phyloP scores from a whole-genome alignment of 345 rosid genomes.

The Dovyalis caffra region DNA sequence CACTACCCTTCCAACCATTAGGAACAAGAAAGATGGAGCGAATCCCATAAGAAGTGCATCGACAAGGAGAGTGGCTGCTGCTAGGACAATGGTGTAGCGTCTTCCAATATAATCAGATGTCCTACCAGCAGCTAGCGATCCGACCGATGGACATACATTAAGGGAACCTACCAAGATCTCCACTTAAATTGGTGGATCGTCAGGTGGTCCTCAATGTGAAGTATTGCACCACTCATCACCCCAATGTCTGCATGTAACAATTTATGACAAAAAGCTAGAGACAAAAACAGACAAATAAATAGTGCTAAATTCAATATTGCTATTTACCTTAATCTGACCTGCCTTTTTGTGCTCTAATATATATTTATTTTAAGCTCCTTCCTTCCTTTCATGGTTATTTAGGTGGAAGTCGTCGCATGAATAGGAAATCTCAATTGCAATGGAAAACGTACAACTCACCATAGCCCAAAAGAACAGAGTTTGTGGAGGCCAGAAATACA shows the following conservation, averaged over 20 bases:
- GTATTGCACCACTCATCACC: too few species aligned
- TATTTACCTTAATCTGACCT: not conserved
- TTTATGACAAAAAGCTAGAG: not conserved
- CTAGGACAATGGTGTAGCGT: slow-evolving; percentile 62
- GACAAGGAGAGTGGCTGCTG: slow-evolving; percentile 50
- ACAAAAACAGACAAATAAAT: too few species aligned
- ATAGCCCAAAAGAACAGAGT: slow-evolving; percentile 60
- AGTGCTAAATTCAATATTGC: not conserved
- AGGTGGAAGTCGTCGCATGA: not conserved
- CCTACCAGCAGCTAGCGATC: slow-evolving; percentile 60
- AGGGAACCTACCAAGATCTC: slow-evolving; percentile 61
- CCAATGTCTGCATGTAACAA: too few species aligned
- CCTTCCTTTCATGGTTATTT: not conserved
- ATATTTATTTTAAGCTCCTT: not conserved
- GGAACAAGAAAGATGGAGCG: slow-evolving; percentile 52
- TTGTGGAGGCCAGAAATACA: slow-evolving; percentile 67
- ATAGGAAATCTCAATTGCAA: not conserved
- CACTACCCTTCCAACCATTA: slow-evolving; percentile 56
- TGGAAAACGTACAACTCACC: slow-evolving; percentile 34
- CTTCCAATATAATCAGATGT: slow-evolving; percentile 72
- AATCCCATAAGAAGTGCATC: slow-evolving; percentile 70
- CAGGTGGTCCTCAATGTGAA: too few species aligned
- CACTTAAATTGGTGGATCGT: too few species aligned
- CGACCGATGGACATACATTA: slow-evolving; percentile 54
- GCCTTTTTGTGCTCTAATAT: not conserved